phyloP scores from a whole-genome alignment of 2,329 filamentous ascomycete genomes.

The Ophiostoma tasmaniense region DNA sequence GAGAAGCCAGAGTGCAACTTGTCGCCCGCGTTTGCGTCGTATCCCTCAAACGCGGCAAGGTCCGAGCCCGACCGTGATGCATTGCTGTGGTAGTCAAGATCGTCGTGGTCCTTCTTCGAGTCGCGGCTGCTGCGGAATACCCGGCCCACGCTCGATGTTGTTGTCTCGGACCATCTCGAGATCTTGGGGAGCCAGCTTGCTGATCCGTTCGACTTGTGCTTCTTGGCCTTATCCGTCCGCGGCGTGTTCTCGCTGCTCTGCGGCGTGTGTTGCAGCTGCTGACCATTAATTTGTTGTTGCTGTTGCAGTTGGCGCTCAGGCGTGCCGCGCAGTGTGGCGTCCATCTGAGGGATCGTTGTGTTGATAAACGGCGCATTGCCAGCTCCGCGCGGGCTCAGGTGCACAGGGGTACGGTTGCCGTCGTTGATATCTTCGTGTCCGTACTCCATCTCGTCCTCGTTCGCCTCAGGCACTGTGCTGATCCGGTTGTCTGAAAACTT shows the following conservation, averaged over 20 bases:
- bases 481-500: conserved; percentile 69
- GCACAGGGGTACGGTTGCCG: conserved; percentile 44
- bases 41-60: conserved; percentile 57
- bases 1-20: conserved; percentile 51
- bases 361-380: conserved; percentile 27
- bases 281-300: not conserved
- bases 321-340: conserved; percentile 30
- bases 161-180: conserved; percentile 95
- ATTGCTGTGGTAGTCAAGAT: conserved; percentile 23
- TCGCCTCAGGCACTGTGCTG: conserved; percentile 78
- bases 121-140: conserved; percentile 63
- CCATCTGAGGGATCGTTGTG: conserved; percentile 16
- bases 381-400: conserved; percentile 43
- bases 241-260: conserved; percentile 75
- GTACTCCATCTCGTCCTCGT: conserved; percentile 61
- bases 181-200: conserved; percentile 81
- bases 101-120: conserved; percentile 53
- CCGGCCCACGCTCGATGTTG: conserved; percentile 74
- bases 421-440: conserved; percentile 35
- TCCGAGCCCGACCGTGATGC: conserved; percentile 74
- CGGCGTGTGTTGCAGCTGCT: conserved; percentile 9
- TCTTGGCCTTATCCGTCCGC: conserved; percentile 65
- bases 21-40: conserved; percentile 52
- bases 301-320: conserved; percentile 29
- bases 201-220: conserved; percentile 79